Base-by-base conservation (phyloP, 2,329 filamentous ascomycete species). In the Aspergillus melleus region DNA sequence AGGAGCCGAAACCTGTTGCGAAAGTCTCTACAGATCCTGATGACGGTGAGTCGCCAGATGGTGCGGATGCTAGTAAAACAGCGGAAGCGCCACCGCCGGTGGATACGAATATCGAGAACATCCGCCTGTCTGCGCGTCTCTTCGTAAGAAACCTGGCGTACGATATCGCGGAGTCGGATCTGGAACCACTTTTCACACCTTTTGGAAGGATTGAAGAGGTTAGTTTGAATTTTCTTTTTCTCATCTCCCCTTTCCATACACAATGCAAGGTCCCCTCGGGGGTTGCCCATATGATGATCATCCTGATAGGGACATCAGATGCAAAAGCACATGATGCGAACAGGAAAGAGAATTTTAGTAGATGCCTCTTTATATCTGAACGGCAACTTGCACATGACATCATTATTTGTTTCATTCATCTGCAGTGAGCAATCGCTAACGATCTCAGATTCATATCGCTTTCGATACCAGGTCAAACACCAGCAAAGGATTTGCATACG, bases 231-330 rank as follows among this genome's bases (percentile, higher is more conserved):
- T 64, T 66, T 59, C 58, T 42, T 59, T 46, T 42, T 47, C 42
- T 59, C 52, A 52, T 26, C 51, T 49, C n/a, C 53, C 47, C 54
- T 49, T 55, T 54, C 36, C 49, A 47, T 24, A 24, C 1, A 24
- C 19, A 20, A 20, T 14, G 44, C 44, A 47, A 47, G 19, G 12
- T 20, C 22, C 44, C 44, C 50, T 57, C 55, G 58, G 62, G 59
- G 63, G 60, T 65, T 67, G 71, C 73, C 83, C 81, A 80, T 77
- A 85, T 94, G 95, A 98, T 98, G 94, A 98, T 91, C 81, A 86
- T 86, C 90, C 90, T 87, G 95, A 98, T 98, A 98, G 95, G 95
- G 95, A 98, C 95, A 98, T 88, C 94, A 92, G 90, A 97, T 94
- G 90, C 90, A 83, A 78, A 67, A 80, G 91, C 90, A 92, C 83